These are phyloP conservation scores for Neofusicoccum sp. DNA, from an alignment of 2,329 filamentous ascomycete species.

Conservation along the genomic window DNA sequence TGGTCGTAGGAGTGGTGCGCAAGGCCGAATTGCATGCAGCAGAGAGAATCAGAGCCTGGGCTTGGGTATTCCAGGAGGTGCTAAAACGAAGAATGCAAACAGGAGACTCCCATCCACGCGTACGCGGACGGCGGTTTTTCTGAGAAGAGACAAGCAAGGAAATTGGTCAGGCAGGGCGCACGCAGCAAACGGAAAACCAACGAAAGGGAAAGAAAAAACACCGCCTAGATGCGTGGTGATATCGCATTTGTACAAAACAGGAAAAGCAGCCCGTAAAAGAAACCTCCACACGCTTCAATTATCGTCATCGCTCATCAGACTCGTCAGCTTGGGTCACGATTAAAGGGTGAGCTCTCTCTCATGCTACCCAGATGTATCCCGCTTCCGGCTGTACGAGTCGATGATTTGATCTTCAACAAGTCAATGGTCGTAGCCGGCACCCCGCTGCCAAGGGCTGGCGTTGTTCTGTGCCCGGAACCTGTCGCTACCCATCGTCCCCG, in stretches of 20 bases:
- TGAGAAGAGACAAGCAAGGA: constrained; percentile 1
- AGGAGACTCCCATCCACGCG: background rate
- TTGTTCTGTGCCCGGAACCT: constrained; percentile 51
- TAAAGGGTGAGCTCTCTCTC: background rate
- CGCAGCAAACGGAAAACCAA: constrained; percentile 1
- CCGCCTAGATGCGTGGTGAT: constrained; percentile 17
- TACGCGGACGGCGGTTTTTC: background rate
- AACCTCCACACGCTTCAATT: constrained; percentile 11
- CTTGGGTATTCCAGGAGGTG: constrained; percentile 5
- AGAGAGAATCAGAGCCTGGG: constrained; percentile 10
- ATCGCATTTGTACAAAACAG: constrained; percentile 17
- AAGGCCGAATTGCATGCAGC: constrained; percentile 10
- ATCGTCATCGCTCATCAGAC: constrained; percentile 14
- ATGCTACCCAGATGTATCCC: background rate
- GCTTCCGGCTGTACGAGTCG: constrained; percentile 19
- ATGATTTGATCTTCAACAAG: constrained; percentile 38
- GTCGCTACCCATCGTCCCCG: constrained; percentile 31
- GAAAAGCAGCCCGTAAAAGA: constrained; percentile 14
- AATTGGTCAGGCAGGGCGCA: constrained; percentile 8
- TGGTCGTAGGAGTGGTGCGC: constrained; percentile 12
- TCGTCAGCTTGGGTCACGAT: background rate
- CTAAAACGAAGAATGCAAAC: constrained; percentile 2
- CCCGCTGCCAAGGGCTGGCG: constrained; percentile 63
- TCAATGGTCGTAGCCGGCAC: constrained; percentile 63
- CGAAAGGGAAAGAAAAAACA: constrained; percentile 7